Conservation (phyloP, 768 basidiomycete genomes). For the Mycena leptocephala region DNA sequence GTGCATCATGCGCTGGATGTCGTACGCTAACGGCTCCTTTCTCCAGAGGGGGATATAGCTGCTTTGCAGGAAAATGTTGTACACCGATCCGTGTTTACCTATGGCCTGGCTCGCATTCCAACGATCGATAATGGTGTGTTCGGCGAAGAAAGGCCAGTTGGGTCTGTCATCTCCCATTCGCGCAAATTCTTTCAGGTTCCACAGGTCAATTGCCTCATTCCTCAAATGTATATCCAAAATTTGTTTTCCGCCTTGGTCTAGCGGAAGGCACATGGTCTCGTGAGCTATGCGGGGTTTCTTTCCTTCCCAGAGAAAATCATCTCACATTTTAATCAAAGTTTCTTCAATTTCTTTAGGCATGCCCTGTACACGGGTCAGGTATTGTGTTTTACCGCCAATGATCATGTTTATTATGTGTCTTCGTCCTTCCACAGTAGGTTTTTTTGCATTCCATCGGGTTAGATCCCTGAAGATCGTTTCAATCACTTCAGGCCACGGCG, state of each 20-base stretch:
- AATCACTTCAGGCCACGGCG: neutral
- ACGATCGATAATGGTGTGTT: neutral
- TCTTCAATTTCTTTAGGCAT: slow-evolving; percentile 35
- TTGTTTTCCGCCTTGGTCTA: neutral
- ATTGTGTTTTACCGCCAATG: slow-evolving; percentile 43
- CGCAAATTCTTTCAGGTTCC: neutral
- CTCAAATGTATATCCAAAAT: neutral
- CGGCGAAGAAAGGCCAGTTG: neutral
- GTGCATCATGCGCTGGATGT: too few species aligned
- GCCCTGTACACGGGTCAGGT: slow-evolving; percentile 41
- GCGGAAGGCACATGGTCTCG: slow-evolving; percentile 8
- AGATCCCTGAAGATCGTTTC: neutral
- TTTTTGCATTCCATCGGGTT: neutral
- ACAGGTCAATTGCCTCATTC: neutral
- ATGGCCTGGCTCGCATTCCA: neutral
- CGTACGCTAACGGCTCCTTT: neutral
- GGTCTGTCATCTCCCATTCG: neutral
- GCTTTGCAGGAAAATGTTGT: neutral
- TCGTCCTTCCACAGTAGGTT: slow-evolving; percentile 33
- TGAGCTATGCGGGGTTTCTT: slow-evolving; percentile 20
- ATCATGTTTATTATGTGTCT: slow-evolving; percentile 40
- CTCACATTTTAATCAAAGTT: neutral
- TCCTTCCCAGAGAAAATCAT: neutral
- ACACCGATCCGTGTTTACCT: neutral
- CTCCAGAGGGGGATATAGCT: neutral